Conservation (phyloP, 371 early-diverging fungal species). For the Apophysomyces variabilis region DNA sequence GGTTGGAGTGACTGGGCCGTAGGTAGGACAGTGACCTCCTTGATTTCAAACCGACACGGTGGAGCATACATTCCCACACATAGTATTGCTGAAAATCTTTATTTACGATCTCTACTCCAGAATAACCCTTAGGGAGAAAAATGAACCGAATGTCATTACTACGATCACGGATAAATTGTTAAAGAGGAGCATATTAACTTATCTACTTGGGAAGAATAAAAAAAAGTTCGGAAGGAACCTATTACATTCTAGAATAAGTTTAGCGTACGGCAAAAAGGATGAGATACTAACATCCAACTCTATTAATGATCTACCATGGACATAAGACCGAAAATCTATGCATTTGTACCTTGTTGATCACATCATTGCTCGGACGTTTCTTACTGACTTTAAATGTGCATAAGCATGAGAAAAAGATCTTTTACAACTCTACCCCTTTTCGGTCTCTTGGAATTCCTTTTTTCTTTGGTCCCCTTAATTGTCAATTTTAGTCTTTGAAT, state of each 20-base stretch:
- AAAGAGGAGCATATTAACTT: not conserved
- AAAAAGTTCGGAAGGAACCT: not conserved
- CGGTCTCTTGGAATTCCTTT: not conserved
- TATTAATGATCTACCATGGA: conserved; percentile 6
- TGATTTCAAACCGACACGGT: not conserved
- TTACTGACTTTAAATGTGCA: not conserved
- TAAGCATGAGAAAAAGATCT: not conserved
- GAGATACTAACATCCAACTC: not conserved
- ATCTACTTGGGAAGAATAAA: not conserved
- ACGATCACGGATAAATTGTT: not conserved
- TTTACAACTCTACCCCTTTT: not conserved
- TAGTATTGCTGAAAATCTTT: not conserved
- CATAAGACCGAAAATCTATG: conserved; percentile 4
- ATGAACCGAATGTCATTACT: not conserved
- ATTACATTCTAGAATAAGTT: not conserved
- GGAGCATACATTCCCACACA: not conserved
- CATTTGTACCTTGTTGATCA: conserved; percentile 4
- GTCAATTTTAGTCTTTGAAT: conserved; percentile 4
- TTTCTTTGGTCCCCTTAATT: not conserved
- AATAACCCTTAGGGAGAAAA: conserved; percentile 4
- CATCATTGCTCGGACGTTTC: conserved; percentile 3
- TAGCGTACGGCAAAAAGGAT: not conserved
- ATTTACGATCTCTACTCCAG: not conserved
- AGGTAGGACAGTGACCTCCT: not conserved
- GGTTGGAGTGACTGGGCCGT: not conserved